phyloP scores from a whole-genome alignment of 2,329 filamentous ascomycete species.

The Incumbomyces lentus region DNA sequence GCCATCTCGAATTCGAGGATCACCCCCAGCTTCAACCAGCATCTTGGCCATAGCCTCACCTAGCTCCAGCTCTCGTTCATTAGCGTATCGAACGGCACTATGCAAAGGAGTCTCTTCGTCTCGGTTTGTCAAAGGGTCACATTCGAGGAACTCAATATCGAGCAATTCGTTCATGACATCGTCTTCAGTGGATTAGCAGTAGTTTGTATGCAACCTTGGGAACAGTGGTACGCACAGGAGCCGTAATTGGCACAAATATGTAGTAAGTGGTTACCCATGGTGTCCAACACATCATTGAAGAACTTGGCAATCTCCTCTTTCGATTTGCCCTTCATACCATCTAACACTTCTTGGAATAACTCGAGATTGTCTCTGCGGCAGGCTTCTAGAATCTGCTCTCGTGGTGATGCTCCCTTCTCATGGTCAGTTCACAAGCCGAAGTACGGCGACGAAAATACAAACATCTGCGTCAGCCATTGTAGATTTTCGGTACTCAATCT shows the following conservation, averaged over 20 bases:
- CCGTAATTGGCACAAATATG: constrained; percentile 80
- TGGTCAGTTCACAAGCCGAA: constrained; percentile 1
- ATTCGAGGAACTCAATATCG: constrained; percentile 39
- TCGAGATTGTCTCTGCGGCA: constrained; percentile 88
- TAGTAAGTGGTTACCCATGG: constrained; percentile 78
- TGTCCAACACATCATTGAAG: constrained; percentile 75
- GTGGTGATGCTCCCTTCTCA: constrained; percentile 65
- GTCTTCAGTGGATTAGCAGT: constrained; percentile 23
- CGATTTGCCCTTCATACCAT: constrained; percentile 46
- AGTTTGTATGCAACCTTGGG: not conserved
- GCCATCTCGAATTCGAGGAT: constrained; percentile 39
- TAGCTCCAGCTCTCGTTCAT: constrained; percentile 34
- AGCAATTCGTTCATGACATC: constrained; percentile 39
- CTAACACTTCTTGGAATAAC: constrained; percentile 65
- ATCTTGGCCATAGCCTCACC: constrained; percentile 38
- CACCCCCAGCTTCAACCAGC: constrained; percentile 40
- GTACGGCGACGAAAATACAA: constrained; percentile 10
- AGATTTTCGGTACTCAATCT: not conserved
- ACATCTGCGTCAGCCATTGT: constrained; percentile 36
- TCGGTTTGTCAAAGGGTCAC: constrained; percentile 36
- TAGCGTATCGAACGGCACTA: constrained; percentile 35
- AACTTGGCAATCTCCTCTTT: constrained; percentile 59
- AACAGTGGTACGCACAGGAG: constrained; percentile 54
- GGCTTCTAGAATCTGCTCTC: constrained; percentile 82
- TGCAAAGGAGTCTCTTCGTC: constrained; percentile 39